phyloP scores from a whole-genome alignment of 768 basidiomycete genomes.

The Strobilomyces dryophilus region DNA sequence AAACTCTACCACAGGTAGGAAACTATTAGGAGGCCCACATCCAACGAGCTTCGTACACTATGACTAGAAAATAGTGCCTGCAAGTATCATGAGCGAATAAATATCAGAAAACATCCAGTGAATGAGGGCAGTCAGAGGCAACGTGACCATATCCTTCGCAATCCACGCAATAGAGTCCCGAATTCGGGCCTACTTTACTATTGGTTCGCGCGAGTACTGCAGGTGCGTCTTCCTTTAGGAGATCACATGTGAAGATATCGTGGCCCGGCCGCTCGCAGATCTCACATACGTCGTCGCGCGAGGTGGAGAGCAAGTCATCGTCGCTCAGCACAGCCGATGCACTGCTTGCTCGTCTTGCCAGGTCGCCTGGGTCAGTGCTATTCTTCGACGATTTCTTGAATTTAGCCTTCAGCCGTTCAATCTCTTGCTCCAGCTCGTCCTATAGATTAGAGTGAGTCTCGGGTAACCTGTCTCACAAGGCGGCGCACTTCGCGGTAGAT shows the following conservation, averaged over 20 bases:
- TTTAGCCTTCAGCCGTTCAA: conserved; percentile 70
- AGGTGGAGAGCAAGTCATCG: conserved; percentile 18
- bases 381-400: conserved; percentile 54
- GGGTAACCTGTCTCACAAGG: neutral
- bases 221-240: conserved; percentile 55
- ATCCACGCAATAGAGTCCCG: conserved; percentile 68
- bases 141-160: conserved; percentile 79
- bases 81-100: conserved; percentile 4
- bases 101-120: conserved; percentile 76
- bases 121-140: conserved; percentile 78
- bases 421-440: conserved; percentile 86
- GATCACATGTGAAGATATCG: conserved; percentile 80
- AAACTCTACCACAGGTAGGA: neutral
- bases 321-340: conserved; percentile 23
- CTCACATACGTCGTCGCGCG: conserved; percentile 63
- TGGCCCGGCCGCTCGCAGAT: conserved; percentile 84
- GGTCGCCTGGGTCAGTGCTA: conserved; percentile 35
- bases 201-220: conserved; percentile 17
- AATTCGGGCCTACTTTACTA: conserved; percentile 13
- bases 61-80: conserved; percentile 2
- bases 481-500: conserved; percentile 74
- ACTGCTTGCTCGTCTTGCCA: conserved; percentile 20
- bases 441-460: conserved; percentile 27
- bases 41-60: conserved; percentile 19
- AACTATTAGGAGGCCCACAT: conserved; percentile 9